Base-by-base conservation (phyloP, 805 yeast species). In the Yarrowia phangngaensis region DNA sequence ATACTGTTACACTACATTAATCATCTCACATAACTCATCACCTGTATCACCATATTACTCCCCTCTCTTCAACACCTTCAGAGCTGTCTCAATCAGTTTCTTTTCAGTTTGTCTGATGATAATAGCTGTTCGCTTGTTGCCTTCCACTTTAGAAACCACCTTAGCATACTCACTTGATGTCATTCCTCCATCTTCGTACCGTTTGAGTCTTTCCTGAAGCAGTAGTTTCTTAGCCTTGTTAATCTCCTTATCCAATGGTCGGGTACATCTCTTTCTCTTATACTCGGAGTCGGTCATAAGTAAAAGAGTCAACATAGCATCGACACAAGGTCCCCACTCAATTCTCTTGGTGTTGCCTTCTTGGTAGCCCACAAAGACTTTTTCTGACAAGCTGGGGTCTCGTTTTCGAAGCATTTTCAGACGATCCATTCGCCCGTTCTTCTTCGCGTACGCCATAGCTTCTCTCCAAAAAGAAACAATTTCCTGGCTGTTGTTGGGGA, bases 381-480 rank as follows among this genome's bases (percentile, higher is more conserved):
- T 55, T 9, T 53, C 57, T 12, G 56, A 56, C 20, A 53, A 35
- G 12, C 53, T 58, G 50, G 43, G 60, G 33, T 47, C 61, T 14
- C 65, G 59, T 9, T 60, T 62, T 22, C 71, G 74, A 67, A 76
- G 73, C 80, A 79, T 79, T 22, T 60, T 60, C 31, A 58, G 45
- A 6, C 64, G 50, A 23, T 54, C 46, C 36, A 52, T 52, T 12
- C 58, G 48, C 26, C 59, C 61, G 12, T 56, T 55, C 27, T 65
- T 60, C 20, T 63, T 67, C 20, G 61, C 61, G 28, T 65, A 58
- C 33, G 57, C 60, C 35, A 69, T 56, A 49, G 75, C 61, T 54
- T 78, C 81, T 1, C 70, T 66, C 1, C 81, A 78, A n/a, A 85
- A 60, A 47, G 78, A 70, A 9, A 83, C 74, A 2, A 72, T 60